A percentile compares a stretch with the other conserved stretches of the same genome.
Conservation (phyloP, 1,284 basidiomycete genomes). For the Puccinia hordei region DNA sequence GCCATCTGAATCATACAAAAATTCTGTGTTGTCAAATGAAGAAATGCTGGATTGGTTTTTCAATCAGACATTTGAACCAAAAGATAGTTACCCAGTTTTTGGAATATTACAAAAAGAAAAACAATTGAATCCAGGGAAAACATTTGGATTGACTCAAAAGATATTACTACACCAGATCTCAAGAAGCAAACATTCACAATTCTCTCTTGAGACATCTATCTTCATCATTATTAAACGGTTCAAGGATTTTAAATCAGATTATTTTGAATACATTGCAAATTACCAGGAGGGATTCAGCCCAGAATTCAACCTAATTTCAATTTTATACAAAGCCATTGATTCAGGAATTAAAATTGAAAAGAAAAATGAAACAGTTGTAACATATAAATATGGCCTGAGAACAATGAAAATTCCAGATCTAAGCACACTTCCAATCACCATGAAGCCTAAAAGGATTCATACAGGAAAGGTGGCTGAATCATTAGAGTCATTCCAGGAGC, state of each 20-base stretch:
- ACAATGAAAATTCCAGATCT: too few species aligned
- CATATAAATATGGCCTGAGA: too few species aligned
- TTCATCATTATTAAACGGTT: background rate
- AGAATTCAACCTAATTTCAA: background rate
- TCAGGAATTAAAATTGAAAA: too few species aligned
- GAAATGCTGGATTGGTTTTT: background rate
- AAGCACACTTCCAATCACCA: too few species aligned
- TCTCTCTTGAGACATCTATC: background rate
- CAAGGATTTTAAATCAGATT: background rate
- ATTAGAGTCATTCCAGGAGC: background rate
- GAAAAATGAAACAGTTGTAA: too few species aligned
- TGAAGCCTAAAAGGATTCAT: background rate
- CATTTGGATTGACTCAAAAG: background rate
- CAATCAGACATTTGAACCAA: background rate
- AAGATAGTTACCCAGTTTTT: background rate
- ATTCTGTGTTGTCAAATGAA: too few species aligned
- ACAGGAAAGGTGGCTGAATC: background rate
- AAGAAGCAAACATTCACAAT: background rate
- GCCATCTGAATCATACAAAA: too few species aligned
- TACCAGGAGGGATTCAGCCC: background rate
- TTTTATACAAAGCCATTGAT: background rate
- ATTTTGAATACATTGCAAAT: background rate
- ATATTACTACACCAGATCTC: background rate
- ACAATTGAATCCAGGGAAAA: background rate
- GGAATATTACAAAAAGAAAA: background rate